Evolutionary conservation across 345 rosid species (phyloP), one percentile per base, ranked within the genome.

Genomic region (Eucalyptus brandiana): DNA sequence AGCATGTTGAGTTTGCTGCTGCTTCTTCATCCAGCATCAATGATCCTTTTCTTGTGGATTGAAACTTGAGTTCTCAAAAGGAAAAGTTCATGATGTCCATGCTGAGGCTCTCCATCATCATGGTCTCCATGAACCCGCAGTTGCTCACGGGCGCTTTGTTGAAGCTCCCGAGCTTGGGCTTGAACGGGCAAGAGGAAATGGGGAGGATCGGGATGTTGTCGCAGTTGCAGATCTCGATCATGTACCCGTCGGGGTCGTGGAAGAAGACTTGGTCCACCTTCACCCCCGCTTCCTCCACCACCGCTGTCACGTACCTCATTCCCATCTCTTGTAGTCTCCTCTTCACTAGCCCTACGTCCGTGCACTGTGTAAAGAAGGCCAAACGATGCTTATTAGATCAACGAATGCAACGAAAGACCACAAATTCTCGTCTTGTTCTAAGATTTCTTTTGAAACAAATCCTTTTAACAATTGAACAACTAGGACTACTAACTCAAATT

Each of bases 221-320:
- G 16, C 94, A 93, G 60, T 91, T 89, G 92, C 94, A 93, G 24
- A 93, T 90, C 91, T 93, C 94, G 13, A 93, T 42, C 94, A 93
- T 93, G 89, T 90, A 91, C 3, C 94, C 94, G 32, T 93, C 94
- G 17, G 94, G 94, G 88, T 93, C 94, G 19, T 93, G 94, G 89
- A 93, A 93, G 90, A 93, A 93, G 40, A 93, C 88, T 60, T 93
- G 94, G 81, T 93, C 94, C 18, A 93, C 93, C 5, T 83, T 89
- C 26, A 90, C 89, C 2, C 93, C 94, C 12, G 87, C 93, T 91
- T 93, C 94, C 80, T 91, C 94, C 65, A 91, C 93, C 54, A 80
- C 83, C 15, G 91, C 93, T 9, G 92, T 88, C 49, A 87, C 80
- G 48, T 93, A 62, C 88, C 90, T 86, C 67, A 93, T 89, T 42